These are phyloP conservation scores for Bifiguratus adelaidae DNA, from an alignment of 192 early-diverging fungal genomes.

Conservation along the genomic window DNA sequence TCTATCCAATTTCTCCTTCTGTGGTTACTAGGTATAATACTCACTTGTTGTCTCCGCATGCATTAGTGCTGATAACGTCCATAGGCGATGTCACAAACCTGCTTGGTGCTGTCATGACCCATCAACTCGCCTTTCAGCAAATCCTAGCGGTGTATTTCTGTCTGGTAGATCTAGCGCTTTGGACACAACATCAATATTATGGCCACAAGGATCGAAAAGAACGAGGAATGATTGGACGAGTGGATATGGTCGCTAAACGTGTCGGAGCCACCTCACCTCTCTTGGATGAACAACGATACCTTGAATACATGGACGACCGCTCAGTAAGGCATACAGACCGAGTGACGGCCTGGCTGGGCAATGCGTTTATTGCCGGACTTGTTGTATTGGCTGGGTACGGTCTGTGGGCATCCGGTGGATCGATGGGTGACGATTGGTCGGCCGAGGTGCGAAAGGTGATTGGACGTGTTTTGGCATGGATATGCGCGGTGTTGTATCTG, in stretches of 20 bases:
- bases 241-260: too few species aligned
- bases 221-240: neutral
- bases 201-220: constrained; percentile 7
- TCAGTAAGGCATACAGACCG: neutral
- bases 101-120: constrained; percentile 55
- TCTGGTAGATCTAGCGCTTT: constrained; percentile 21
- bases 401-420: too few species aligned
- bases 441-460: constrained; percentile 4
- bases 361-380: neutral
- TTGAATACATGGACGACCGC: neutral
- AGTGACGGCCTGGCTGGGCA: neutral
- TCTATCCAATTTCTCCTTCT: constrained; percentile 45
- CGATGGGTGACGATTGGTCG: too few species aligned
- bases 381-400: neutral
- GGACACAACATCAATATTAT: constrained; percentile 29
- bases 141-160: constrained; percentile 37
- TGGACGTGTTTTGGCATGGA: constrained; percentile 57
- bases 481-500: constrained; percentile 53
- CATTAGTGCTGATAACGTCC: neutral
- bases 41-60: neutral
- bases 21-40: constrained; percentile 45
- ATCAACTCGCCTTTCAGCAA: constrained; percentile 72
- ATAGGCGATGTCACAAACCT: constrained; percentile 62
- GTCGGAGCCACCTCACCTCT: too few species aligned
- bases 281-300: too few species aligned